Percentiles rank a stretch among this genome's conserved stretches.
phyloP scores from a whole-genome alignment of 164 flowering plant species.

The Magnolia sinica region DNA sequence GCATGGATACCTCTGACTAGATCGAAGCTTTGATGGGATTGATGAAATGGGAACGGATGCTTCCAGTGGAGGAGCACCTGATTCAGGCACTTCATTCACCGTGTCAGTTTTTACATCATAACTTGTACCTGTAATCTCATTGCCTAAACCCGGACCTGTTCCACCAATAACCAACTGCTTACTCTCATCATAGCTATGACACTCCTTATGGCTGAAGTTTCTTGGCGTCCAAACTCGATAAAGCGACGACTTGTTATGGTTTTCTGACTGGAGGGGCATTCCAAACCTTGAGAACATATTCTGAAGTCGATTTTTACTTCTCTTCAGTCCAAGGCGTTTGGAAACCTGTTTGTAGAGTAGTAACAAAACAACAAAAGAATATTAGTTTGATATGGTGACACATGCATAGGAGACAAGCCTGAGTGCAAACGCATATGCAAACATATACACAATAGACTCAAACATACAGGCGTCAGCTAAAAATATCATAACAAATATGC shows the following conservation, averaged over 20 bases:
- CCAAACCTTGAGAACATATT: slow-evolving; percentile 63
- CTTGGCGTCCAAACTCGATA: slow-evolving; percentile 76
- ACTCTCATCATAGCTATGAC: slow-evolving; percentile 21
- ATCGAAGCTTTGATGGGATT: slow-evolving; percentile 26
- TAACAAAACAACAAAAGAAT: background rate
- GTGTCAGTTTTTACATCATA: slow-evolving; percentile 19
- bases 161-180: slow-evolving; percentile 14
- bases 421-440: background rate
- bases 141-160: slow-evolving; percentile 18
- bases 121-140: slow-evolving; percentile 19
- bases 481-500: background rate
- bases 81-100: slow-evolving; percentile 18
- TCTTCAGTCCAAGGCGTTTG: slow-evolving; percentile 76
- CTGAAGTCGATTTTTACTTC: slow-evolving; percentile 44
- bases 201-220: slow-evolving; percentile 32
- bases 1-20: slow-evolving; percentile 43
- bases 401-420: background rate
- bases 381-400: background rate
- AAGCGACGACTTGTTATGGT: slow-evolving; percentile 40
- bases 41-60: slow-evolving; percentile 11
- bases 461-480: background rate
- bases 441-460: background rate
- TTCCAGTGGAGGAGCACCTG: slow-evolving; percentile 22
- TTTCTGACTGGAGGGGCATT: slow-evolving; percentile 57
- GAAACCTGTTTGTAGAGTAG: slow-evolving; percentile 48